A percentile compares a stretch with the other conserved stretches of the same genome.
Evolutionary conservation across 2,329 filamentous ascomycete species (phyloP).

Genomic region (Aspergillus fumigatus): DNA sequence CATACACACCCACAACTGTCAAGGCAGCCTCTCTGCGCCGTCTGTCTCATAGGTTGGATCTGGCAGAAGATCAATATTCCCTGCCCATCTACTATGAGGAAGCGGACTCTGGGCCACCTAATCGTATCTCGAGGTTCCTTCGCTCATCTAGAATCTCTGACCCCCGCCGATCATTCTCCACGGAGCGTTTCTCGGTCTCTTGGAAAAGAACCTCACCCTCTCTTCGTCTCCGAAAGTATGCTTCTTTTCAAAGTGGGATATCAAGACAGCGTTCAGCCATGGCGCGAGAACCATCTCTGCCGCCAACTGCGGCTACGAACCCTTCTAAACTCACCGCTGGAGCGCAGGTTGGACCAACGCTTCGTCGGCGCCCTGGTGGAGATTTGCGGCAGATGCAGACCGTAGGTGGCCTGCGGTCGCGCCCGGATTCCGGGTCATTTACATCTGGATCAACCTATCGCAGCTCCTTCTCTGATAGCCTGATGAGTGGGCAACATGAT

Average conservation of each 20-base stretch:
- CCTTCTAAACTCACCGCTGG: constrained; percentile 14
- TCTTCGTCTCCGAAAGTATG: constrained; percentile 40
- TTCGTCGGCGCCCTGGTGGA: constrained; percentile 70
- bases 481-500: constrained; percentile 9
- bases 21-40: constrained; percentile 14
- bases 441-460: constrained; percentile 33
- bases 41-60: constrained; percentile 19
- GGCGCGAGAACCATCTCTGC: constrained; percentile 18
- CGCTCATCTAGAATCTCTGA: constrained; percentile 15
- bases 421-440: constrained; percentile 32
- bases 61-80: constrained; percentile 22
- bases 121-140: constrained; percentile 11
- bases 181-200: constrained; percentile 19
- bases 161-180: constrained; percentile 25
- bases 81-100: constrained; percentile 28
- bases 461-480: constrained; percentile 23
- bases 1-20: constrained; percentile 8
- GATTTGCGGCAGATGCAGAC: constrained; percentile 66
- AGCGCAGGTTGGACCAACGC: constrained; percentile 45
- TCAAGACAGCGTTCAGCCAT: constrained; percentile 26
- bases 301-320: constrained; percentile 15
- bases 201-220: constrained; percentile 28
- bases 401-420: constrained; percentile 56
- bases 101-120: constrained; percentile 7
- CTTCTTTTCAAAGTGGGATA: constrained; percentile 42